Evolutionary conservation across 2,329 filamentous ascomycete species (phyloP), one percentile per base, ranked within the genome.

Genomic region (Bertia moriformis): DNA sequence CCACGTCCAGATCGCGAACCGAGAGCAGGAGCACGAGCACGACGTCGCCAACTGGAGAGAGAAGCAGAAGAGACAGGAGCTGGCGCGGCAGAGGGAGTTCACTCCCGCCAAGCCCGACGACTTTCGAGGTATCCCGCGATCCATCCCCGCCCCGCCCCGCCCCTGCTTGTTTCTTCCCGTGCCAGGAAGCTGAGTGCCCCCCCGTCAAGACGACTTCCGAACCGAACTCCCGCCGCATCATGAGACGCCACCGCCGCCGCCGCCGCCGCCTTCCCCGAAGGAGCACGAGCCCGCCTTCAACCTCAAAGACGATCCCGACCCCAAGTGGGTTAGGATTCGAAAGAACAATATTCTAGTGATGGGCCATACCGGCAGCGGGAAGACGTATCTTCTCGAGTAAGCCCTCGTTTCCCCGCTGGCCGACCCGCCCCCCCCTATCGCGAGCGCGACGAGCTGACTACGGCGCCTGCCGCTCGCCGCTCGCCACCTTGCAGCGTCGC

Each of bases 301-400:
- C n/a, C n/a, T n/a, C n/a, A n/a, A n/a, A n/a, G n/a, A n/a, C n/a
- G 35, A 36, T 18, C 3, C 20, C 19, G 14, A 20, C 32, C 39
- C 15, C 29, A 27, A 19, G 12, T 24, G 36, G 20, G 64, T 93
- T 49, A 85, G 83, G 48, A 80, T 98, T 44, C 88, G 95, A 57
- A 98, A 98, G 63, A 94, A 88, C 49, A 98, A 98, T 54, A 70
- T 98, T 30, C 65, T 98, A 32, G 65, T 96, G 39, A 71, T 96
- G 18, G 91, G 91, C 0, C 91, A 91, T 1, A 94, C 88, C 0
- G 91, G 91, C 2, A 88, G 95, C 4, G 91, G 91, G 13, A 98
- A 98, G 63, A 98, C 91, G 0, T 78, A 96, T 44, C 96, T 98
- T 62, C 73, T 87, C 37, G 73, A 78, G 73, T 77, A 57, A 19